A percentile compares a stretch with the other conserved stretches of the same genome.
These are phyloP conservation scores for Ophiostoma sp. DNA, from an alignment of 2,329 filamentous ascomycete species.

Conservation along the genomic window DNA sequence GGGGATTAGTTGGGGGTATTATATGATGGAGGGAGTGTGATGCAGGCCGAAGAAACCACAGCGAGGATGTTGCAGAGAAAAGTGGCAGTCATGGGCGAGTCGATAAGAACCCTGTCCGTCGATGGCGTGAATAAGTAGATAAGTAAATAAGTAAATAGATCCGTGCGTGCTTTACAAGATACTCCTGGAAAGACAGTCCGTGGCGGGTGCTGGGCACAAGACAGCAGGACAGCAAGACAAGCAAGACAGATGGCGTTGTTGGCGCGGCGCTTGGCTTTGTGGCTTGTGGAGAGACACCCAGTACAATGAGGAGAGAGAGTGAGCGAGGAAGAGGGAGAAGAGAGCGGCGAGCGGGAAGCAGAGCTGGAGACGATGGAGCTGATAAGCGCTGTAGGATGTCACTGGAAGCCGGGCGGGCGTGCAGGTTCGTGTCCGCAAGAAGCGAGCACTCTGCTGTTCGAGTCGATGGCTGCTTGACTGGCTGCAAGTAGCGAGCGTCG, in stretches of 20 bases:
- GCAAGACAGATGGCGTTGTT: slow-evolving; percentile 9
- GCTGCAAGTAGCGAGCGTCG: neutral
- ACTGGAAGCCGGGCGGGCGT: neutral
- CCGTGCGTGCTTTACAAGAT: neutral
- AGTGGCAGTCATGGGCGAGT: neutral
- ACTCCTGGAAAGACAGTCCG: neutral
- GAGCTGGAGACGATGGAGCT: neutral
- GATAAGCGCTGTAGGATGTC: neutral
- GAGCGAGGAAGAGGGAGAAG: neutral
- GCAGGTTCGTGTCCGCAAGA: too few relatives aligned
- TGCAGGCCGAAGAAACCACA: neutral
- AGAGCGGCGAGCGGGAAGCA: neutral
- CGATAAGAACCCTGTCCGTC: neutral
- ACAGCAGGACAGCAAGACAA: neutral
- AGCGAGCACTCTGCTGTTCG: too few relatives aligned
- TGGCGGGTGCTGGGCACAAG: neutral
- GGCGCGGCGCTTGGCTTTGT: slow-evolving; percentile 7
- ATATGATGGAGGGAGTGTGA: neutral
- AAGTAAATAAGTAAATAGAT: slow-evolving; percentile 6
- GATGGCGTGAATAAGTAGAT: neutral
- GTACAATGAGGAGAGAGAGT: too few relatives aligned
- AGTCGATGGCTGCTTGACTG: too few relatives aligned
- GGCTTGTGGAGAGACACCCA: neutral
- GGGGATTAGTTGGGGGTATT: slow-evolving; percentile 11
- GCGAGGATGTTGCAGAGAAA: neutral